Evolutionary conservation across 345 rosid genomes (phyloP), one percentile per base, ranked within the genome.

Genomic region (Ceriops decandra): DNA sequence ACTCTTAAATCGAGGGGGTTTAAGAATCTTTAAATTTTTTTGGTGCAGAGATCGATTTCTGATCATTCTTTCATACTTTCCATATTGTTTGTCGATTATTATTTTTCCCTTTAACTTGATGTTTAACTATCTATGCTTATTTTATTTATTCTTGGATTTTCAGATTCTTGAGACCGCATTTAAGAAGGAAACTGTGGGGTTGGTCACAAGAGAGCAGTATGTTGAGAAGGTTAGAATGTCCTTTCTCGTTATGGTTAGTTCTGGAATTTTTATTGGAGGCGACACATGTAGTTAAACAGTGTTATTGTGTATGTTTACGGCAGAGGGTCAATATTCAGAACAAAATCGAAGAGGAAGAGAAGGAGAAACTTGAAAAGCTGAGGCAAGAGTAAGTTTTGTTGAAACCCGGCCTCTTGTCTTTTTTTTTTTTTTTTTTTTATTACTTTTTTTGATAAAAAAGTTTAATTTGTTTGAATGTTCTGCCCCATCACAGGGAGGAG

Each of bases 111-210:
- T 22, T 21, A 32, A 54, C 60, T 42, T 28, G 6, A 6, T 3
- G 31, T 27, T 42, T 68, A 10, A 5, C 16, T 32, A 20, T 1
- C 24, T 49, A 13, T 35, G 11, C 6, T 20, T 20, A 2, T 57
- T 69, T 62, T 16, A 30, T 63, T 5, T 33, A 47, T 38, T 10
- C 54, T 22, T 30, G 60, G 49, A 24, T 20, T 33, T 75, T 36
- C 62, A 95, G 99, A 95, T 89, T 78, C 92, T 91, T 21, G 99
- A 95, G 79, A 90, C 96, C 69, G 99, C 98, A 22, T 95, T 95
- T 74, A 95, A 95, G 91, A 95, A 88, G 84, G 98, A 95, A 75
- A 95, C 99, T 19, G 92, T 95, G 3, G 98, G 98, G 70, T 83
- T 95, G 76, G 99, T 95, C 36, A 95, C 99, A 16, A 83, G 97